phyloP scores from a whole-genome alignment of 108 stramenopile genomes.

The Licmophora abbreviata region DNA sequence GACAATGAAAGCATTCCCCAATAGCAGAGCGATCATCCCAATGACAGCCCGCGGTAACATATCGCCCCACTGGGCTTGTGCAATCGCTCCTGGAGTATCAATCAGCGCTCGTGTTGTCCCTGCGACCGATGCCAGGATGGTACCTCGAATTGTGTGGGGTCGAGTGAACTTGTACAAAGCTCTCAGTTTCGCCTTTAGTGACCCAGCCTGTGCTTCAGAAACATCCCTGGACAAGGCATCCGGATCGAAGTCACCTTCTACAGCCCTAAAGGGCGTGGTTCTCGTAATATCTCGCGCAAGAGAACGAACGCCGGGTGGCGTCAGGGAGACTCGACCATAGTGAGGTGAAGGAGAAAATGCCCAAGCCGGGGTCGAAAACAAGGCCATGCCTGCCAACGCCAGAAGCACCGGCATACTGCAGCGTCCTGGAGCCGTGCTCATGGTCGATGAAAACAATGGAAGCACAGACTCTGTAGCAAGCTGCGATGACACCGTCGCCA shows the following conservation, averaged over 20 bases:
- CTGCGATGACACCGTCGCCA: no score
- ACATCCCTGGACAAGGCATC: conserved; percentile 50
- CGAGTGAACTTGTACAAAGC: conserved; percentile 95
- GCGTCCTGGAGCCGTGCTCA: no score
- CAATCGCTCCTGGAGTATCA: conserved; percentile 75
- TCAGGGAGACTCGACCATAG: background rate
- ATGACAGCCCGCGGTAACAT: conserved; percentile 80
- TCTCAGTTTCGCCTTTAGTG: conserved; percentile 57
- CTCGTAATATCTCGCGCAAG: background rate
- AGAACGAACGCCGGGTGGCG: background rate
- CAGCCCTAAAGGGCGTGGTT: conserved; percentile 30
- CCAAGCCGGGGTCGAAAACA: background rate
- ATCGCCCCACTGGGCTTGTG: conserved; percentile 47
- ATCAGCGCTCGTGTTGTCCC: conserved; percentile 85
- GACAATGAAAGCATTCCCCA: conserved; percentile 95
- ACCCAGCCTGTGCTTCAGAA: conserved; percentile 48
- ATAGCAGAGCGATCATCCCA: conserved; percentile 83
- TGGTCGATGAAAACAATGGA: no score
- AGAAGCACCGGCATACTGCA: background rate
- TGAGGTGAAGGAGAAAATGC: conserved; percentile 1
- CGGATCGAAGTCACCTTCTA: conserved; percentile 86
- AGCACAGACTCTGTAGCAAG: no score
- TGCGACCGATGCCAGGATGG: conserved; percentile 88
- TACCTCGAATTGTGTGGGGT: conserved; percentile 95
- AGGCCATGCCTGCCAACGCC: background rate